phyloP scores from a whole-genome alignment of 1,139 yeast species.

The Debaryomycetaceae sp. region DNA sequence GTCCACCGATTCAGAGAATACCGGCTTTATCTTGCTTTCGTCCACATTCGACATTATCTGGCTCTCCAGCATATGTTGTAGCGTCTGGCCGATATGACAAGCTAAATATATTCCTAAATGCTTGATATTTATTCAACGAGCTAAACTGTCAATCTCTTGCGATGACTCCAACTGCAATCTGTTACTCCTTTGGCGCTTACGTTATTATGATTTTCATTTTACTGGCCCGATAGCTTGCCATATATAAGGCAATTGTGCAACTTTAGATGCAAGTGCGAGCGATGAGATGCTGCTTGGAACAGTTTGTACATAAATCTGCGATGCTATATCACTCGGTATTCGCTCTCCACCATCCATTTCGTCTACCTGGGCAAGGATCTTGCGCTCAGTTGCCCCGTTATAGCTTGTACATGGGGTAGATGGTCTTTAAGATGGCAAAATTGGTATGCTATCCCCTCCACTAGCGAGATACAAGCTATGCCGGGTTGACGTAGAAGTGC shows the following conservation, averaged over 20 bases:
- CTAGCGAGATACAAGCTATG: not conserved
- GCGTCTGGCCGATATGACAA: not conserved
- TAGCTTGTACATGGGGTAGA: not conserved
- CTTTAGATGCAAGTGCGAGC: not conserved
- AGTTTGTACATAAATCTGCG: no score
- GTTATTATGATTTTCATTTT: not conserved
- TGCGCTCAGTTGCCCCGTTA: no score
- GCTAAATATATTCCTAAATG: not conserved
- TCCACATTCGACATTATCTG: conserved; percentile 13
- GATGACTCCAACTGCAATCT: conserved; percentile 7
- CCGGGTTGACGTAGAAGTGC: not conserved
- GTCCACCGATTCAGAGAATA: not conserved
- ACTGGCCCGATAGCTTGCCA: not conserved
- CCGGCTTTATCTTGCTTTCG: not conserved
- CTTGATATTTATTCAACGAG: not conserved
- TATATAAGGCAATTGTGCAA: not conserved
- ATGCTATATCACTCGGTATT: not conserved
- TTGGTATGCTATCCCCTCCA: not conserved
- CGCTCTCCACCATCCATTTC: not conserved
- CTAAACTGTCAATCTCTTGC: not conserved
- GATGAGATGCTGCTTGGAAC: not conserved
- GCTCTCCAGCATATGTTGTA: not conserved
- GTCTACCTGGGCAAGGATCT: not conserved
- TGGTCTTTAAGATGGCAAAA: not conserved
- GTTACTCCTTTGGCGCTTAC: conserved; percentile 18